Evolutionary conservation across 805 yeast species (phyloP).

Genomic region (Myxozyma udenii): DNA sequence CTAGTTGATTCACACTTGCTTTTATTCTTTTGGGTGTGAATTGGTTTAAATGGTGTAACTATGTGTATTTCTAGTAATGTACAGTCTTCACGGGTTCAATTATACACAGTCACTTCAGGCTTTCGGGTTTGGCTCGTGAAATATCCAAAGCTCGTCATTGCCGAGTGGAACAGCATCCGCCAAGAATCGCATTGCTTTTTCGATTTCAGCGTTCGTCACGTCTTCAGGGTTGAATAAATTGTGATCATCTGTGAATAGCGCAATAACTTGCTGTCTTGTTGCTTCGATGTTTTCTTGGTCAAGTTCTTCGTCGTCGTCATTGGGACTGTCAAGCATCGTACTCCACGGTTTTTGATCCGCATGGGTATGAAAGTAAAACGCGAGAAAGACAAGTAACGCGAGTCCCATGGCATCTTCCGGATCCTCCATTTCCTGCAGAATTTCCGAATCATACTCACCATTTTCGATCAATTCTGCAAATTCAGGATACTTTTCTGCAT

Average conservation of each 20-base stretch:
- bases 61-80: not conserved
- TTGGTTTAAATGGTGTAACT: not conserved
- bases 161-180: too few relatives aligned
- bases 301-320: conserved; percentile 7
- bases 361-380: not conserved
- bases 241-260: too few relatives aligned
- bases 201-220: too few relatives aligned
- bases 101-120: too few relatives aligned
- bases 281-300: conserved; percentile 12
- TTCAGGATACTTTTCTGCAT: not conserved
- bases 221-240: too few relatives aligned
- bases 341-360: not conserved
- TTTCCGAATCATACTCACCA: not conserved
- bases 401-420: not conserved
- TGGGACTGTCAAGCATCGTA: too few relatives aligned
- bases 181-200: too few relatives aligned
- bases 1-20: not conserved
- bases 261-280: too few relatives aligned
- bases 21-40: not conserved
- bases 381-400: not conserved
- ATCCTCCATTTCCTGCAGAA: not conserved
- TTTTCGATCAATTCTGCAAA: not conserved
- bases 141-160: too few relatives aligned
- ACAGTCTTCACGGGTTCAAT: too few relatives aligned
- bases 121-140: too few relatives aligned